A percentile compares a stretch with the other conserved stretches of the same genome.
Conservation (phyloP, 2,329 filamentous ascomycete genomes). For the Apiospora marii region DNA sequence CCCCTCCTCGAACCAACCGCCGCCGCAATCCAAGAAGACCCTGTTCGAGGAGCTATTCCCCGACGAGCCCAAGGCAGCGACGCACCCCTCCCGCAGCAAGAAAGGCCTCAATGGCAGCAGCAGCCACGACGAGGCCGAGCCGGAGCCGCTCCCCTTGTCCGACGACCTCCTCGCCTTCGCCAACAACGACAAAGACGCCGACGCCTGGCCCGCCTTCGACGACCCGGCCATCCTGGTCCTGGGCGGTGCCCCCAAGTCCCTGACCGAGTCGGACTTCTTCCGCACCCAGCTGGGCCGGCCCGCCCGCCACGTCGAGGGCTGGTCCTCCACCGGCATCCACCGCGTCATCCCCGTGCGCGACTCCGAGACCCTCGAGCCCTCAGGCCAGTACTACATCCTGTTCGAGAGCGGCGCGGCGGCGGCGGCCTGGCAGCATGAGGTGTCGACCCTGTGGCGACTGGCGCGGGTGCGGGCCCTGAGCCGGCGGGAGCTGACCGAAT, state of each 20-base stretch:
- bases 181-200: constrained; percentile 2
- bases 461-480: constrained; percentile 43
- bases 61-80: constrained; percentile 48
- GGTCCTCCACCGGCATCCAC: constrained; percentile 68
- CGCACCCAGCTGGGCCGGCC: constrained; percentile 67
- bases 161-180: constrained; percentile 11
- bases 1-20: background rate
- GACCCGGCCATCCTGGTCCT: constrained; percentile 60
- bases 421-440: constrained; percentile 65
- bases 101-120: constrained; percentile 25
- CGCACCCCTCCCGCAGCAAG: constrained; percentile 24
- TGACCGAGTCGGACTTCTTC: constrained; percentile 75
- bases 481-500: constrained; percentile 42
- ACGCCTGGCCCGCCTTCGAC: constrained; percentile 30
- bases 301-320: constrained; percentile 67
- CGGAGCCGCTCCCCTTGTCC: constrained; percentile 6
- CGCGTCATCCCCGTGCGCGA: constrained; percentile 73
- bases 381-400: constrained; percentile 73
- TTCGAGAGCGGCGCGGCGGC: constrained; percentile 70
- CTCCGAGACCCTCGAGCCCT: constrained; percentile 66
- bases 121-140: background rate
- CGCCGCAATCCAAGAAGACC: constrained; percentile 31
- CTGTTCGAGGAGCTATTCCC: constrained; percentile 62
- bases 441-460: constrained; percentile 58
- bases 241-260: constrained; percentile 62